Conservation (phyloP, 345 rosid genomes). For the Citrus unshiu region DNA sequence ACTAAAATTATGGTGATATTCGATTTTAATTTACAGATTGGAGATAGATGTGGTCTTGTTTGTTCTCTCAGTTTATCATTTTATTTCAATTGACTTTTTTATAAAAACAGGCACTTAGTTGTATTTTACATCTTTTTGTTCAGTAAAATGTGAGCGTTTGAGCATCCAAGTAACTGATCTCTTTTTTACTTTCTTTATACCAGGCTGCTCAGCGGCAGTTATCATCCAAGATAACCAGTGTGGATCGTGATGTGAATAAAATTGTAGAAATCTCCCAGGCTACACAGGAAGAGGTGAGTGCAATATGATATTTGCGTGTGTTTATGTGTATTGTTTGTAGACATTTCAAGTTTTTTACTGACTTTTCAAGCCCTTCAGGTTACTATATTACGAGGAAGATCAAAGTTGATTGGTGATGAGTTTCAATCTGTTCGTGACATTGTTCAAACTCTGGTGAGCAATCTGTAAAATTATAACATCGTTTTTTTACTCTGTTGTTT, state of each 20-base stretch:
- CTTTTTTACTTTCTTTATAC: not conserved
- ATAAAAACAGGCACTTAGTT: not conserved
- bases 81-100: not conserved
- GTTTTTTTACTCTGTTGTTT: not conserved
- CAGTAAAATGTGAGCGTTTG: not conserved
- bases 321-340: conserved; percentile 4
- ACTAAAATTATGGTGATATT: not conserved
- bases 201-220: conserved; percentile 68
- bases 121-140: not conserved
- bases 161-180: not conserved
- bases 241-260: conserved; percentile 52
- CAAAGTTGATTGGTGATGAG: conserved; percentile 39
- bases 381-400: conserved; percentile 42
- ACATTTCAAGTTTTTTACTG: conserved; percentile 13
- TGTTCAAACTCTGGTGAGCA: conserved; percentile 71
- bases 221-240: conserved; percentile 48
- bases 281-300: conserved; percentile 64
- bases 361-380: conserved; percentile 35
- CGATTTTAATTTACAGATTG: not conserved
- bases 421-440: conserved; percentile 56
- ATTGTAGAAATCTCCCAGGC: conserved; percentile 47
- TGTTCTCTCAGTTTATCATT: not conserved
- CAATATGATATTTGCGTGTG: not conserved
- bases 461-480: conserved; percentile 8
- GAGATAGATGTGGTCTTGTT: not conserved